Percentiles rank a stretch among this genome's conserved stretches.
Evolutionary conservation across 2,329 filamentous ascomycete genomes (phyloP).

Genomic region (Monilinia polystroma): DNA sequence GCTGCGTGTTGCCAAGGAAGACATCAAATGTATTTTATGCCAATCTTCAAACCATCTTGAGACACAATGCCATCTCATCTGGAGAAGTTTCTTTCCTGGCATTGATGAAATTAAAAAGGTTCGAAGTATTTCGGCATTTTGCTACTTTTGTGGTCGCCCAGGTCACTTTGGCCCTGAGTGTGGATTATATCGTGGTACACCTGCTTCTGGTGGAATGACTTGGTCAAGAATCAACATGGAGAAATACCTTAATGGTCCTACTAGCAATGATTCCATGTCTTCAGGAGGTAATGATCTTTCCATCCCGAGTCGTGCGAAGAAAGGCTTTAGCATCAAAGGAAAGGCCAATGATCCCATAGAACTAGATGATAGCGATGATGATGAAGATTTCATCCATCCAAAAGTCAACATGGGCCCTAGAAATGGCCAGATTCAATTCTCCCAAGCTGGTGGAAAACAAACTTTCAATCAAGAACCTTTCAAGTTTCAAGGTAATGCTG

Average conservation of each 20-base stretch:
- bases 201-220: slow-evolving; percentile 44
- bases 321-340: slow-evolving; percentile 38
- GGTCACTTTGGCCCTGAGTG: slow-evolving; percentile 61
- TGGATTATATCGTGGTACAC: slow-evolving; percentile 32
- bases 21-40: slow-evolving; percentile 62
- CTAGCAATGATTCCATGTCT: slow-evolving; percentile 36
- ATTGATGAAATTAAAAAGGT: slow-evolving; percentile 49
- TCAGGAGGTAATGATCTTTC: slow-evolving; percentile 35
- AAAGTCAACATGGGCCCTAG: slow-evolving; percentile 27
- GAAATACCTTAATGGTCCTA: slow-evolving; percentile 51
- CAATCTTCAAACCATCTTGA: slow-evolving; percentile 57
- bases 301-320: slow-evolving; percentile 27
- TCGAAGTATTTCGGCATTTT: slow-evolving; percentile 50
- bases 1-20: slow-evolving; percentile 51
- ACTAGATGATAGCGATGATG: slow-evolving; percentile 37
- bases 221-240: slow-evolving; percentile 54
- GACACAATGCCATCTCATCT: slow-evolving; percentile 57
- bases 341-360: slow-evolving; percentile 37
- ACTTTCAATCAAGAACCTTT: slow-evolving; percentile 13
- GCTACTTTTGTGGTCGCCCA: slow-evolving; percentile 54
- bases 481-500: slow-evolving; percentile 16
- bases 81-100: slow-evolving; percentile 54
- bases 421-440: slow-evolving; percentile 18
- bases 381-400: slow-evolving; percentile 35
- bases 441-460: slow-evolving; percentile 9